Evolutionary conservation across 768 basidiomycete species (phyloP).

Genomic region (Agaricus blazei): DNA sequence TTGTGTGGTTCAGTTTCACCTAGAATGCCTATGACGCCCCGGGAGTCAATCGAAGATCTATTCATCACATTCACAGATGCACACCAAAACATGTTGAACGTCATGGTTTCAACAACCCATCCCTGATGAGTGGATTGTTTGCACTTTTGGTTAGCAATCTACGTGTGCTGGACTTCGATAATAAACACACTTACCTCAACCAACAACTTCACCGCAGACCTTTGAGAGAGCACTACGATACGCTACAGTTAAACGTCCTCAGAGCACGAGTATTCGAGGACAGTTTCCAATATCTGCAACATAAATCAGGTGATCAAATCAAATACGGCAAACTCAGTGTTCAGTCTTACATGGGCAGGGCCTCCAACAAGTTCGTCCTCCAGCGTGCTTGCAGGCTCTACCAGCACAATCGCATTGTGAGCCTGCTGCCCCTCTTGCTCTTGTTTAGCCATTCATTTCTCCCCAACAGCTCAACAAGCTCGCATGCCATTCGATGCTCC

Average conservation of each 20-base stretch:
- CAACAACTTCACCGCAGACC: conserved; percentile 88
- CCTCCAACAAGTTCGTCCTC: conserved; percentile 49
- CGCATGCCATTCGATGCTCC: conserved; percentile 14
- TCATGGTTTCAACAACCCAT: conserved; percentile 98
- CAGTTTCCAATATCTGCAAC: conserved; percentile 87
- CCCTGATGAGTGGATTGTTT: conserved; percentile 97
- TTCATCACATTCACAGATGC: conserved; percentile 92
- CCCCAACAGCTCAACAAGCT: conserved; percentile 15
- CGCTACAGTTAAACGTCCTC: conserved; percentile 85
- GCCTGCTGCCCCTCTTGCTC: conserved; percentile 21
- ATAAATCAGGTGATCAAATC: conserved; percentile 92
- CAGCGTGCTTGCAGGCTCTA: conserved; percentile 67
- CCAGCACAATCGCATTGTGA: conserved; percentile 69
- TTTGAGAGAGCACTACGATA: conserved; percentile 74
- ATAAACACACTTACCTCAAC: conserved; percentile 95
- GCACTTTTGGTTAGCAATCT: conserved; percentile 94
- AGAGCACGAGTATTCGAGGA: conserved; percentile 94
- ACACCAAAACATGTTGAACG: conserved; percentile 89
- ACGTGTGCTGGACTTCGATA: conserved; percentile 96
- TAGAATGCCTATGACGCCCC: conserved; percentile 58
- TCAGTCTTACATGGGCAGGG: conserved; percentile 68
- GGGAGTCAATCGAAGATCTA: conserved; percentile 82
- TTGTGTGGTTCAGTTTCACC: conserved; percentile 68
- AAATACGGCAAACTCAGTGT: conserved; percentile 97
- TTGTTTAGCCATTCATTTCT: conserved; percentile 2